Evolutionary conservation across 78 protist species (phyloP), one percentile per base, ranked within the genome.

Genomic region (Chrysochromulina parva): DNA sequence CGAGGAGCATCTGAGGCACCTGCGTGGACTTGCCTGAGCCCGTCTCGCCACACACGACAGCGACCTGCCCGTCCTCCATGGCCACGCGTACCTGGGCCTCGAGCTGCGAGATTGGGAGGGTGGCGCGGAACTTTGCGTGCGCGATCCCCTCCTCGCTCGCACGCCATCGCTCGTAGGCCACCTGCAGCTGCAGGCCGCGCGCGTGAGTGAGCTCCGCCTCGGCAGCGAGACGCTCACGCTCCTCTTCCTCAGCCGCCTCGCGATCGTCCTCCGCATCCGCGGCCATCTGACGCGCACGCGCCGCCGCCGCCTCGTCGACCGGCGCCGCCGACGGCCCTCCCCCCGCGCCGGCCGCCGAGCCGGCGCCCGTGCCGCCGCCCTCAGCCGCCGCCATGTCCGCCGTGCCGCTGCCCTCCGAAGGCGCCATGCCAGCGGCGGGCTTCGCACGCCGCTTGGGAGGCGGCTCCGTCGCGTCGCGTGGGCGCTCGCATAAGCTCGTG

Each of bases 21-120:
- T 95, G 97, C 26, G 97, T 96, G 9, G 97, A 93, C 74, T 96
- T 96, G 19, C 97, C 97, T 54, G 95, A 93, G 57, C 97, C 97
- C n/a, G 97, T 96, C 88, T 92, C 96, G 65, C 97, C 97, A 10
- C 66, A 11, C 22, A 95, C 66, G 5, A 95, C 24, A 22, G 57
- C 47, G 55, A 57, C 67, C 26, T 91, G 93, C 24, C 48, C 13
- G 48, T 0, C 19, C 52, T 1, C 58, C 24, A 74, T 38, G 16
- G 84, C 53, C 26, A 1, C 26, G 24, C 11, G 24, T n/a, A 74
- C 24, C n/a, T 5, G 58, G n/a, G 47, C 78, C 52, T 2, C 52
- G 3, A 69, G 78, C 52, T 69, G 22, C 50, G 13, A 9, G 78
- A 69, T 69, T 13, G 78, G 78, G 19, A 69, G 78, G 3, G 78